phyloP scores from a whole-genome alignment of 345 rosid genomes.

The Sonneratia alba region DNA sequence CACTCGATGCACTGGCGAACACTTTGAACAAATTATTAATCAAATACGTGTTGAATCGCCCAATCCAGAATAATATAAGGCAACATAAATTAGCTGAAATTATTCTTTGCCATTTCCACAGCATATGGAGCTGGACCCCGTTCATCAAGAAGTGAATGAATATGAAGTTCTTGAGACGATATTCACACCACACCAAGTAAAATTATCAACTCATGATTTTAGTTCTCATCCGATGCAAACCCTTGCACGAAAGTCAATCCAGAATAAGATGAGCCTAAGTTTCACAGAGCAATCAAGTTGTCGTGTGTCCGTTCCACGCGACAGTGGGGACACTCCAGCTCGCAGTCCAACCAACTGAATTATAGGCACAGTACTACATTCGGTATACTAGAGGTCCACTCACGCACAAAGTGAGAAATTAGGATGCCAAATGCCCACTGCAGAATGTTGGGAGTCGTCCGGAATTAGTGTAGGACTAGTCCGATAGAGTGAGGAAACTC shows the following conservation, averaged over 20 bases:
- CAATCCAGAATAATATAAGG: neutral
- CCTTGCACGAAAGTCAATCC: neutral
- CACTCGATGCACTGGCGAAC: neutral
- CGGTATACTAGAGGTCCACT: neutral
- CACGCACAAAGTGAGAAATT: neutral
- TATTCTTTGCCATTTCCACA: neutral
- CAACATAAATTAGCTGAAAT: neutral
- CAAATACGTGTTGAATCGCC: neutral
- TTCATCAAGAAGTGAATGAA: neutral
- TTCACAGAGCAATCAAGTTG: neutral
- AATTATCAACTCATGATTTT: neutral
- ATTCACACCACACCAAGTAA: neutral
- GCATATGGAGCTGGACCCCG: neutral
- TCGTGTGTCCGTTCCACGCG: neutral
- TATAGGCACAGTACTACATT: neutral
- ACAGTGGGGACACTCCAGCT: neutral
- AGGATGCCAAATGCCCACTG: neutral
- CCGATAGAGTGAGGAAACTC: conserved; percentile 13
- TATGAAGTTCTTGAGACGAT: neutral
- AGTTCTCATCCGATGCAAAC: neutral
- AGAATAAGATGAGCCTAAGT: neutral
- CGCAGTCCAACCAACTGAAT: neutral
- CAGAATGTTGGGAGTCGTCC: neutral
- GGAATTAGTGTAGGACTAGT: neutral
- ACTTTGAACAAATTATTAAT: neutral